Evolutionary conservation across 225 moss, liverwort and hornwort genomes (phyloP).

Genomic region (Sphagnum contortum): DNA sequence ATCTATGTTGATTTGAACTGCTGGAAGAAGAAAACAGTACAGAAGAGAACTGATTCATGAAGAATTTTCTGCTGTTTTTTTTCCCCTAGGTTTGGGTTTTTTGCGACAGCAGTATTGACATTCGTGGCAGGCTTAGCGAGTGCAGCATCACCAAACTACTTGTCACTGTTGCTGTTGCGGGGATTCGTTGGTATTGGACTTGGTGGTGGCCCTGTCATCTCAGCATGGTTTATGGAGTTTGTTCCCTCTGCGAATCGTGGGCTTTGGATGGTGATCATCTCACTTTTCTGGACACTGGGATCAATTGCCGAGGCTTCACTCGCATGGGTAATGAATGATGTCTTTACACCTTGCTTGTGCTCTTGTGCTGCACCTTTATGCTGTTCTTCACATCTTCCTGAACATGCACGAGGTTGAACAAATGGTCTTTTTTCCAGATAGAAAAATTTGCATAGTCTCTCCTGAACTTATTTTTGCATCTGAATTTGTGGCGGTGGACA

Average conservation of each 20-base stretch:
- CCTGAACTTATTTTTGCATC: no score
- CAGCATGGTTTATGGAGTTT: constrained; percentile 94
- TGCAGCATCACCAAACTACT: constrained; percentile 54
- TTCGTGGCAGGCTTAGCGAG: constrained; percentile 67
- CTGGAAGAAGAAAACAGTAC: no score
- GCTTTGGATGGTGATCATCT: constrained; percentile 78
- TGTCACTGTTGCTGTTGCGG: constrained; percentile 49
- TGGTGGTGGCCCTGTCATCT: constrained; percentile 82
- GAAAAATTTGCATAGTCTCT: no score
- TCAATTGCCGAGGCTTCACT: constrained; percentile 65
- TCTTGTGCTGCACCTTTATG: background rate
- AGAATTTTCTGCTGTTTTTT: background rate
- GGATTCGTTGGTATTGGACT: constrained; percentile 78
- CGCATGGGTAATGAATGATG: constrained; percentile 48
- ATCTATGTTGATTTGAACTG: no score
- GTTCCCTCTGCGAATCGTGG: constrained; percentile 79
- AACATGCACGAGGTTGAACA: no score
- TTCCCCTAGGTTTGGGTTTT: constrained; percentile 64
- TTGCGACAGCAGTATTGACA: constrained; percentile 80
- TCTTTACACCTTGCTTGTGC: background rate
- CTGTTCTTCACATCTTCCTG: background rate
- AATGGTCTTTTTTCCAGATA: no score
- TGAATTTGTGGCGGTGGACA: no score
- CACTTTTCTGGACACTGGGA: constrained; percentile 80
- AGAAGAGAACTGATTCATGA: no score